Percentiles rank a stretch among this genome's conserved stretches.
Conservation (phyloP, 2,329 filamentous ascomycete species). For the Penicillium sclerotiorum region DNA sequence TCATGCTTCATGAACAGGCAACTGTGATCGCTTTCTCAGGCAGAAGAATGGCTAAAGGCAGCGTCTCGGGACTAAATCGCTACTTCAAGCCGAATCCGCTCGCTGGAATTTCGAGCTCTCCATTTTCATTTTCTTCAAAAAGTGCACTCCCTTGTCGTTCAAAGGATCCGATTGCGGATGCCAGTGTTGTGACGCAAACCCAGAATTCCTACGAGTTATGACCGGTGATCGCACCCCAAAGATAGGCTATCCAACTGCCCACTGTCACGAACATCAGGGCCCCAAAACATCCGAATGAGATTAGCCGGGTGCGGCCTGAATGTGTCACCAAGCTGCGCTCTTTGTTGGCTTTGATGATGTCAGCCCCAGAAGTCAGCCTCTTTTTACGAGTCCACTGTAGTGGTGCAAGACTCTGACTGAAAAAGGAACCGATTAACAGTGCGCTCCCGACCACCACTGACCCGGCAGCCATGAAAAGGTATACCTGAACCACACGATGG, state of each 20-base stretch:
- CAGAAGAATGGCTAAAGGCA: too few relatives aligned
- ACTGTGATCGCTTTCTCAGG: too few relatives aligned
- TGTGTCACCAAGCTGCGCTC: constrained; percentile 44
- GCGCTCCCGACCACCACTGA: constrained; percentile 51
- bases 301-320: constrained; percentile 41
- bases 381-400: constrained; percentile 63
- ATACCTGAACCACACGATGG: constrained; percentile 57
- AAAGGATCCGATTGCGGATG: too few relatives aligned
- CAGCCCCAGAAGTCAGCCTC: constrained; percentile 49
- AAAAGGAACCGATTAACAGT: constrained; percentile 44
- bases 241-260: constrained; percentile 56
- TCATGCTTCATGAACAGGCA: too few relatives aligned
- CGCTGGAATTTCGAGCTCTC: too few relatives aligned
- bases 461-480: constrained; percentile 55
- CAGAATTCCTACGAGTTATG: constrained; percentile 44
- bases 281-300: constrained; percentile 50
- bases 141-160: too few relatives aligned
- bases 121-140: too few relatives aligned
- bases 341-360: constrained; percentile 48
- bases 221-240: constrained; percentile 62
- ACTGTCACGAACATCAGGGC: constrained; percentile 51
- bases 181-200: too few relatives aligned
- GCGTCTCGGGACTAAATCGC: too few relatives aligned
- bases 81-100: too few relatives aligned
- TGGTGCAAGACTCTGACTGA: constrained; percentile 48